Evolutionary conservation across 352 stramenopile genomes (phyloP).

Genomic region (Elongisporangium undulatum): DNA sequence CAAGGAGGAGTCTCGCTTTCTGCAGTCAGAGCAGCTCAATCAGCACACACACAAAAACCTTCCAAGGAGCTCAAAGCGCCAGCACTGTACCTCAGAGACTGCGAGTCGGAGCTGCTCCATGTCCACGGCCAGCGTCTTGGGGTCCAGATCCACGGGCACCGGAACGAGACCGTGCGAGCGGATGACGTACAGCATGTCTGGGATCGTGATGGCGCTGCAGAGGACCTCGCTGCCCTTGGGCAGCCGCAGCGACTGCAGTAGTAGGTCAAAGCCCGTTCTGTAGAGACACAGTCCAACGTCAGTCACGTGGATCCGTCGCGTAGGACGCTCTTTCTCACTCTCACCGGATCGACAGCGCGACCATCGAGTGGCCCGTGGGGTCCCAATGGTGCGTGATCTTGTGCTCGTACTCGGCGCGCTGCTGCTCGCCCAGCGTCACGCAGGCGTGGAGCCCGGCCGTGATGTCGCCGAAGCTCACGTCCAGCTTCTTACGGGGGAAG

Average conservation of each 20-base stretch:
- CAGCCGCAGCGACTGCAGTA: conserved; percentile 74
- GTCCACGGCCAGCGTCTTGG: conserved; percentile 57
- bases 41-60: conserved; percentile 3
- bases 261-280: conserved; percentile 79
- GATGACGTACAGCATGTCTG: conserved; percentile 81
- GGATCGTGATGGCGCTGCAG: conserved; percentile 82
- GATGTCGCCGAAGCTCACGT: conserved; percentile 76
- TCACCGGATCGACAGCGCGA: conserved; percentile 72
- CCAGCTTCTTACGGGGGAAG: conserved; percentile 79
- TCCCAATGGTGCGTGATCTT: conserved; percentile 54
- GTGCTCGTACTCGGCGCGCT: conserved; percentile 45
- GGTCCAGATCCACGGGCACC: conserved; percentile 65
- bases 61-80: background rate
- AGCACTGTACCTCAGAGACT: conserved; percentile 34
- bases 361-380: conserved; percentile 48
- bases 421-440: conserved; percentile 47
- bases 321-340: conserved; percentile 4
- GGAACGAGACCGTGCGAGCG: conserved; percentile 71
- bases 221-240: conserved; percentile 63
- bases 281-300: background rate
- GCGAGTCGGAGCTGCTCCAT: conserved; percentile 33
- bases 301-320: background rate
- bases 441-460: conserved; percentile 44
- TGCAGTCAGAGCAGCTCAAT: conserved; percentile 7
- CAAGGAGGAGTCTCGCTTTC: conserved; percentile 62